These are phyloP conservation scores for Phytophthora podocarpi DNA, from an alignment of 352 stramenopile species.

Conservation along the genomic window DNA sequence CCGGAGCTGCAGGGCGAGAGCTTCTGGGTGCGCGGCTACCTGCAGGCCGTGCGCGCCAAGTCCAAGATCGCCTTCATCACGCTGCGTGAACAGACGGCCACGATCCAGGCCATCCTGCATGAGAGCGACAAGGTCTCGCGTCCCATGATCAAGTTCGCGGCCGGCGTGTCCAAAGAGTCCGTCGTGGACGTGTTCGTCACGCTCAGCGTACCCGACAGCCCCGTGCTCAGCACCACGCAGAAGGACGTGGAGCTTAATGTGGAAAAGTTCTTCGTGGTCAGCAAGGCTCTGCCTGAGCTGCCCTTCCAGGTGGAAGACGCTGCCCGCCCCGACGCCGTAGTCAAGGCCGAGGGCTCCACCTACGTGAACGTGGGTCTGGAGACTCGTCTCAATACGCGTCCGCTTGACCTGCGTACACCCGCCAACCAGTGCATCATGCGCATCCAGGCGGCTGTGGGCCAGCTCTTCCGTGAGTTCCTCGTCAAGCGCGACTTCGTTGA, in stretches of 20 bases:
- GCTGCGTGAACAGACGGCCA: slow-evolving; percentile 95
- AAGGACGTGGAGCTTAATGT: slow-evolving; percentile 96
- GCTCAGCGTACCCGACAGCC: slow-evolving; percentile 84
- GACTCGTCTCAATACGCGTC: slow-evolving; percentile 95
- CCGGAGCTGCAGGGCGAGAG: slow-evolving; percentile 84
- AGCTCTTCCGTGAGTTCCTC: slow-evolving; percentile 98
- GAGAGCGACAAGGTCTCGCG: slow-evolving; percentile 91
- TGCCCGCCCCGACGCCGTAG: slow-evolving; percentile 82
- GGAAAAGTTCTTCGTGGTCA: slow-evolving; percentile 95
- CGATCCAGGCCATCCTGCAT: slow-evolving; percentile 93
- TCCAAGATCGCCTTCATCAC: slow-evolving; percentile 97
- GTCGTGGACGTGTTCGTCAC: slow-evolving; percentile 97
- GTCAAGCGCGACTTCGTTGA: slow-evolving; percentile 96
- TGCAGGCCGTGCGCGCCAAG: slow-evolving; percentile 95
- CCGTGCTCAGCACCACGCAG: slow-evolving; percentile 94
- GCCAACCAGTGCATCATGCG: slow-evolving; percentile 99
- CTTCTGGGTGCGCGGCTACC: slow-evolving; percentile 95
- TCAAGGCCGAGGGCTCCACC: slow-evolving; percentile 84
- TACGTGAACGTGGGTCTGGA: slow-evolving; percentile 91
- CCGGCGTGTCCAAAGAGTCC: slow-evolving; percentile 94
- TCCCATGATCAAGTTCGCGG: slow-evolving; percentile 98
- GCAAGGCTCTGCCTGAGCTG: slow-evolving; percentile 91
- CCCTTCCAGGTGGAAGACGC: slow-evolving; percentile 97
- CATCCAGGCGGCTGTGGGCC: slow-evolving; percentile 96
- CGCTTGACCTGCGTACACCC: slow-evolving; percentile 97